These are phyloP conservation scores for Niveomyces coronatus DNA, from an alignment of 2,329 filamentous ascomycete species.

Conservation along the genomic window DNA sequence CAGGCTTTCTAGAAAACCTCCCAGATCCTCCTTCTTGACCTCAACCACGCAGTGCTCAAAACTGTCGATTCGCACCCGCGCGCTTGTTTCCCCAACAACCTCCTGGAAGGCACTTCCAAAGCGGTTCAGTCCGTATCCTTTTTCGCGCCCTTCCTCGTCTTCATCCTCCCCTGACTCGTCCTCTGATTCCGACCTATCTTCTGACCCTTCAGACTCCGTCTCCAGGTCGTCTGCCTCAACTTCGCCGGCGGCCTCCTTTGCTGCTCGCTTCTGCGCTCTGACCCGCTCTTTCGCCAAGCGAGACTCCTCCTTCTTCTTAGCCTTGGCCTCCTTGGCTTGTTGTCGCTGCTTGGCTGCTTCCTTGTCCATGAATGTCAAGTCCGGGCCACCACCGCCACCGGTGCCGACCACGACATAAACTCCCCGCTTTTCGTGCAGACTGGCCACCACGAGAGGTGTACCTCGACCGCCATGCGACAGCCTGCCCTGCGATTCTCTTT, in stretches of 20 bases:
- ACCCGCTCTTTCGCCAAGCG: constrained; percentile 46
- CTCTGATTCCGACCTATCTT: constrained; percentile 31
- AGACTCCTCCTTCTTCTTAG: constrained; percentile 50
- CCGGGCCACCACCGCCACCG: constrained; percentile 72
- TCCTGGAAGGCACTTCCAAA: constrained; percentile 96
- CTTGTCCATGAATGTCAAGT: constrained; percentile 57
- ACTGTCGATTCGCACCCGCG: constrained; percentile 83
- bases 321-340: constrained; percentile 52
- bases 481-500: constrained; percentile 63
- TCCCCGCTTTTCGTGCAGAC: constrained; percentile 74
- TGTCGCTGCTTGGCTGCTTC: constrained; percentile 54
- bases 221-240: constrained; percentile 39
- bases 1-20: constrained; percentile 79
- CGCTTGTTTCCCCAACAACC: constrained; percentile 83
- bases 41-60: constrained; percentile 98
- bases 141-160: constrained; percentile 41
- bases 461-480: constrained; percentile 59
- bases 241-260: constrained; percentile 35
- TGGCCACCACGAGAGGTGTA: constrained; percentile 81
- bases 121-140: constrained; percentile 69
- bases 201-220: constrained; percentile 33
- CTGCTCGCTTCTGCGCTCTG: constrained; percentile 51
- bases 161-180: constrained; percentile 47
- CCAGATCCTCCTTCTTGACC: constrained; percentile 91
- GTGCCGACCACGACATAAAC: constrained; percentile 92